phyloP scores from a whole-genome alignment of 305 asterid species.

The Lippia alba region DNA sequence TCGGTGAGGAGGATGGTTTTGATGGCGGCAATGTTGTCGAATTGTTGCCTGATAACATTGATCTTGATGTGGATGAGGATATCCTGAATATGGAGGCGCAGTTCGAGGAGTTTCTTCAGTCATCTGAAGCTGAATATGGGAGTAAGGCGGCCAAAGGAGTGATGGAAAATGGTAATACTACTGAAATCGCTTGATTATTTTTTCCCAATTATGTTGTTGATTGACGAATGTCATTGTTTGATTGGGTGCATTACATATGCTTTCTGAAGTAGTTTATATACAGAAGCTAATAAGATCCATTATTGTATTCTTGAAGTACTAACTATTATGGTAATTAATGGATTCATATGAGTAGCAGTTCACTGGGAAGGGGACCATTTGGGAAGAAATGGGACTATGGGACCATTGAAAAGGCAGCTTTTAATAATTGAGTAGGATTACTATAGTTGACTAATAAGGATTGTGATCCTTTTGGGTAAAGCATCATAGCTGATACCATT shows the following conservation, averaged over 20 bases:
- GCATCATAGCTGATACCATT: too few species aligned
- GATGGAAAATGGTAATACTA: constrained; percentile 44
- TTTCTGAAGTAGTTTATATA: too few species aligned
- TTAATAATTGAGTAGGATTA: too few species aligned
- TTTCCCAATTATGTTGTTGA: background rate
- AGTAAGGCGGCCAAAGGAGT: constrained; percentile 34
- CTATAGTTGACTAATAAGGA: too few species aligned
- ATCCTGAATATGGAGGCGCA: constrained; percentile 83
- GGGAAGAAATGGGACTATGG: too few species aligned
- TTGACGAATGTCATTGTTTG: background rate
- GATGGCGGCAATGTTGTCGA: constrained; percentile 47
- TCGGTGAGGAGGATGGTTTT: constrained; percentile 44
- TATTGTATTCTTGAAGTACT: background rate
- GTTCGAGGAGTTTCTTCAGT: constrained; percentile 82
- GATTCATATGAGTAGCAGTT: background rate
- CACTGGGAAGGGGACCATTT: too few species aligned
- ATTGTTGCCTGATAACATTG: constrained; percentile 76
- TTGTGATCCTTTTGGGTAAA: too few species aligned
- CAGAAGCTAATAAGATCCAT: too few species aligned
- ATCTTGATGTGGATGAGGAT: constrained; percentile 87
- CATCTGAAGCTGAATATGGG: constrained; percentile 51
- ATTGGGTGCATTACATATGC: too few species aligned
- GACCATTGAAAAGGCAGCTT: too few species aligned
- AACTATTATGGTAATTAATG: background rate
- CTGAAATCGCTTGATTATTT: background rate